Evolutionary conservation across 2,329 filamentous ascomycete genomes (phyloP), one percentile per base, ranked within the genome.

Genomic region (Fusarium falciforme): DNA sequence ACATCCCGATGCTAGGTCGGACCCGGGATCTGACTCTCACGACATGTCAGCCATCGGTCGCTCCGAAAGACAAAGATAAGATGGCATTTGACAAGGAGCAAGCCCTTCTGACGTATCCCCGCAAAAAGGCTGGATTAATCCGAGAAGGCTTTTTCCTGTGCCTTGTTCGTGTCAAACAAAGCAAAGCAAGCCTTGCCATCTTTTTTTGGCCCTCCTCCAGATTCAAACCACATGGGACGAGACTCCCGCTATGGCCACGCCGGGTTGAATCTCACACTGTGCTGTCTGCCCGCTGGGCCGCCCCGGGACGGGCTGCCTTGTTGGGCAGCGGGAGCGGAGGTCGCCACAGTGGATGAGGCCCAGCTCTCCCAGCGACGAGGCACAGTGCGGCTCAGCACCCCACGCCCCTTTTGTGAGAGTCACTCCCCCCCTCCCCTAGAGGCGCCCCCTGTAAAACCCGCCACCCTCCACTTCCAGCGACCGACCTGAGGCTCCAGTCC

Each of bases 401-500:
- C 55, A 65, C 60, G 66, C 66, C 61, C 55, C 58, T 55, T 20
- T 17, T n/a, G 17, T 20, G 9, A 6, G 17, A 40, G 3, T 49
- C 61, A 58, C 64, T 58, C 59, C 67, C 12, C 68, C 64, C 59
- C 59, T 40, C 31, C 6, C 22, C 11, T 20, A n/a, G 11, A 14
- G 25, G 14, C 16, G 44, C 60, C 60, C 55, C 35, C 38, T 55
- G 14, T 36, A 42, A 49, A 66, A 60, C 66, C 68, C 40, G 55
- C 64, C 61, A 52, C 67, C 61, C 63, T 36, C 64, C 63, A 49
- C 64, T 52, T 59, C 64, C 31, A 63, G 55, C 57, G 57, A 60
- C 36, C 70, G 66, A 73, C 70, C 71, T 73, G 70, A 73, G 69
- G 70, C 66, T 73, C 66, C 66, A 73, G 65, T 65, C 67, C 67